Base-by-base conservation (phyloP, 495 filamentous ascomycete species). In the Penicillium dipodomyicola region DNA sequence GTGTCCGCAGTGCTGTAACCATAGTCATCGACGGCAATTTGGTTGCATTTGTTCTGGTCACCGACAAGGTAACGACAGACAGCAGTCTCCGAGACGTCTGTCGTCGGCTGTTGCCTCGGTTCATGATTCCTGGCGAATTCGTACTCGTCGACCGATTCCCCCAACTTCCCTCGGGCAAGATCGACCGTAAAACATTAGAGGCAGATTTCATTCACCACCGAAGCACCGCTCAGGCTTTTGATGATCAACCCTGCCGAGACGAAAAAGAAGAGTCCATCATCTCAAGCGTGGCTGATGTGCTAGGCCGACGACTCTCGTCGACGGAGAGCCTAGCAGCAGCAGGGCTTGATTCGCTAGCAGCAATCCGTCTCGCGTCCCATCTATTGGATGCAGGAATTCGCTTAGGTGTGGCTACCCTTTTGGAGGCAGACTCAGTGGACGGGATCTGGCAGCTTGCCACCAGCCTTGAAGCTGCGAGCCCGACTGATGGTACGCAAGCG, bases 61-160 rank as follows among this genome's bases (percentile, higher is more conserved):
- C 66, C 8, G 67, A 75, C 7, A 56, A 65, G 25, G 54, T 60
- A 6, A 63, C 55, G 15, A 37, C 67, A 0, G 61, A 69, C 10
- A 64, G 64, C 12, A 51, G 72, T 5, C 75, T 94, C 15, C 61
- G 78, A 37, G 62, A 82, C 23, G 76, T 76, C n/a, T 93, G 87
- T 63, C 74, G 71, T 23, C 77, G 75, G 32, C 92, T 87, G 87
- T 75, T 95, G 4, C 90, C 91, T 3, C 68, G 75, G 0, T 91
- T 86, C 62, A 94, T 94, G 91, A 67, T 92, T 1, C 90, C 90
- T 8, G 75, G 79, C 6, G 86, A 92, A 53, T 73, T 92, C 35
- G 68, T 89, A 4, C 56, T 87, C 0, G 64, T 87, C 37, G 41
- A 73, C 12, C 72, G 79, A 23, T 82, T 93, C 22, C 91, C 90